Base-by-base conservation (phyloP, 148 eudicot species). In the Polygonum aviculare region DNA sequence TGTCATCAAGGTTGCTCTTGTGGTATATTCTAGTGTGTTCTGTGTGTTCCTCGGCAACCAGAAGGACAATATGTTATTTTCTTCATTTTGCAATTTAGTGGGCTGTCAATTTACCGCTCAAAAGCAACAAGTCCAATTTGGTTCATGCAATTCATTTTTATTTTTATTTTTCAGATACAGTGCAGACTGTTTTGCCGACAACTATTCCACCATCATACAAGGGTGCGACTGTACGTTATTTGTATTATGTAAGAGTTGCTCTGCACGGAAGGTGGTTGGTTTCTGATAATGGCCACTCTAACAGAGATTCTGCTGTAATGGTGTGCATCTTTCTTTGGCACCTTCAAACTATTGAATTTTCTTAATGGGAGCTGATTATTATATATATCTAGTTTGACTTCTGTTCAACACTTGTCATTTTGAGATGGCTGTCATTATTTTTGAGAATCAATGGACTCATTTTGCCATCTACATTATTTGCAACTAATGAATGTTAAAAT, bases 171-270 rank as follows among this genome's bases (percentile, higher is more conserved):
- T 80, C 97, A 92, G 99, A 92, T 88, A 76, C 88, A 57, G 91
- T 95, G 85, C 87, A 91, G 60, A 88, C 90, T 31, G 81, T 88
- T 60, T 84, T 95, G 75, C 99, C 99, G 35, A 85, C 80, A 81
- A 73, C 78, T 81, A 82, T 95, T 78, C 99, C 99, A 69, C 99
- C 97, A 79, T 92, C 99, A 38, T 92, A 87, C 79, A 84, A 85
- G 86, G 97, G 99, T 75, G 86, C 96, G 38, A 87, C 97, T 50
- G 86, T 95, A 78, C 92, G 97, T 54, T 95, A 95, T 83, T 63
- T 90, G 33, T 95, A 95, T 87, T 91, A 88, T 79, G 86, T 88
- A 76, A 89, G 87, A 84, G 79, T 85, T 79, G 79, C 85, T 41
- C 81, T 95, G 78, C 83, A 79, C 50, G 93, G 94, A 36, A 84